Evolutionary conservation across 2,329 filamentous ascomycete species (phyloP).

Genomic region (Dactylellina haptotyla): DNA sequence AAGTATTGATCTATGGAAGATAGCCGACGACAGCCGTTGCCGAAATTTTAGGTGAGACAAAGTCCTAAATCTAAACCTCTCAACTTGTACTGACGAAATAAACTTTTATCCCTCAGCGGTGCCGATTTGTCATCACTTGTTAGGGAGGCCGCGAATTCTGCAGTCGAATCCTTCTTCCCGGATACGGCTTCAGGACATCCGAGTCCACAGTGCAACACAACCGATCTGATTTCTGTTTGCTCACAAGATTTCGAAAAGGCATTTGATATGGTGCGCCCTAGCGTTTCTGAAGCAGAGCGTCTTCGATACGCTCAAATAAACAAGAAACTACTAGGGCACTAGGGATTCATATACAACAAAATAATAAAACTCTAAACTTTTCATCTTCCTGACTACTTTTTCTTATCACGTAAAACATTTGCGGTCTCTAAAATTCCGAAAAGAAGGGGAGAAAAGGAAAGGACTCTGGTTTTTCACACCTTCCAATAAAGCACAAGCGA

Average conservation of each 20-base stretch:
- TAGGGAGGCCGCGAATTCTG: constrained; percentile 65
- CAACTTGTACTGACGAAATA: constrained; percentile 8
- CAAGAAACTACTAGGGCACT: constrained; percentile 33
- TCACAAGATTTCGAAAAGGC: constrained; percentile 63
- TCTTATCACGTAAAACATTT: background rate
- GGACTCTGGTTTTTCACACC: constrained; percentile 25
- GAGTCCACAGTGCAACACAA: background rate
- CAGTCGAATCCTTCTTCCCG: constrained; percentile 51
- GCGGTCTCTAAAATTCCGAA: background rate
- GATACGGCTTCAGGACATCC: constrained; percentile 8
- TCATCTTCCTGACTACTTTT: background rate
- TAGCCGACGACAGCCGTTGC: constrained; percentile 76
- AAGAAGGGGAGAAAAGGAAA: constrained; percentile 5
- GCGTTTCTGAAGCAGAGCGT: constrained; percentile 57
- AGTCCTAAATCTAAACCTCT: background rate
- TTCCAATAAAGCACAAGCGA: constrained; percentile 24
- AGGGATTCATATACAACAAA: background rate
- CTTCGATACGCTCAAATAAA: constrained; percentile 44
- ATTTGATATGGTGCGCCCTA: constrained; percentile 62
- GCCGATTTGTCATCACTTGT: constrained; percentile 72
- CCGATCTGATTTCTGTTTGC: constrained; percentile 13
- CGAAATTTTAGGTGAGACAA: constrained; percentile 72
- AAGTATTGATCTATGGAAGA: constrained; percentile 67
- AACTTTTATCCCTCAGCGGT: constrained; percentile 61
- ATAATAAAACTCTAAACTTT: constrained; percentile 14